phyloP scores from a whole-genome alignment of 169 alveolate species.

The Plasmodium reichenowi region DNA sequence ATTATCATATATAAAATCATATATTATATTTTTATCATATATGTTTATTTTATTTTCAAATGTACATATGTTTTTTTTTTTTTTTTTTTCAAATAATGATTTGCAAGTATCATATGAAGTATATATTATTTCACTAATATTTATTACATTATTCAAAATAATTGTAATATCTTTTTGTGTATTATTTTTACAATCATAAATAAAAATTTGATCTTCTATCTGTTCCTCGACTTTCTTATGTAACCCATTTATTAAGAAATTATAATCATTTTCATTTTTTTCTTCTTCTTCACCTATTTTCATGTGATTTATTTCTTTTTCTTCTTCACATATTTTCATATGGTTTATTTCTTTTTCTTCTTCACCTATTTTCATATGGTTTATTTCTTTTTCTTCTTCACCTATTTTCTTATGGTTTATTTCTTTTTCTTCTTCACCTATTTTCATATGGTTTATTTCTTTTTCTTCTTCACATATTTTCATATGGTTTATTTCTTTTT shows the following conservation, averaged over 20 bases:
- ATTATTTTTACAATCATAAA: slow-evolving; percentile 1
- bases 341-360: slow-evolving; percentile 2
- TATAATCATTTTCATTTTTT: not conserved
- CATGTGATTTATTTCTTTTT: too few relatives aligned
- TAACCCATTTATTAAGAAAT: too few relatives aligned
- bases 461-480: not conserved
- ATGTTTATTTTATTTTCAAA: slow-evolving; percentile 1
- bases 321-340: not conserved
- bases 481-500: not conserved
- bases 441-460: too few relatives aligned
- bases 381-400: not conserved
- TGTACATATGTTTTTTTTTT: not conserved
- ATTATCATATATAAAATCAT: slow-evolving; percentile 25
- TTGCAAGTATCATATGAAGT: not conserved
- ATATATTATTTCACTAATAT: not conserved
- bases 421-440: not conserved
- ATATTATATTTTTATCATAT: slow-evolving; percentile 36
- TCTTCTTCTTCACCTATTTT: not conserved
- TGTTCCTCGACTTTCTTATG: too few relatives aligned
- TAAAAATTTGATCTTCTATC: slow-evolving; percentile 19
- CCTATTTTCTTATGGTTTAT: not conserved
- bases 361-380: too few relatives aligned
- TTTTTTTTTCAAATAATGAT: not conserved
- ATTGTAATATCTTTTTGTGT: not conserved
- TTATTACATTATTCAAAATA: slow-evolving; percentile 10